Conservation (phyloP, 352 stramenopile species). For the Globisporangium polare region DNA sequence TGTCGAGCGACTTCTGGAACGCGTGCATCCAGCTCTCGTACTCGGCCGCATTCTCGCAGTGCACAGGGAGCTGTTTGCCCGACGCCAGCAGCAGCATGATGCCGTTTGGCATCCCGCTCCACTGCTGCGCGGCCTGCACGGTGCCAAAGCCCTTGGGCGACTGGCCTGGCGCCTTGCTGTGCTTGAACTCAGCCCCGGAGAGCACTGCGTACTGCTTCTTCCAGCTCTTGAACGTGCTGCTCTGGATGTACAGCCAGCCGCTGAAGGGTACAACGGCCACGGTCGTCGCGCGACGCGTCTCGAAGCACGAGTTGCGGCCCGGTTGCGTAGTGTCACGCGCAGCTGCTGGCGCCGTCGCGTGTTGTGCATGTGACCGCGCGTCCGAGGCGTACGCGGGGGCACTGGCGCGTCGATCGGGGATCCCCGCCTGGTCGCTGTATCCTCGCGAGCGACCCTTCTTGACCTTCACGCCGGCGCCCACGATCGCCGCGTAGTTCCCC, state of each 20-base stretch:
- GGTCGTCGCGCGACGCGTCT: slow-evolving; percentile 46
- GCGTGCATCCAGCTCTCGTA: slow-evolving; percentile 45
- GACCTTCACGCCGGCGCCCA: slow-evolving; percentile 19
- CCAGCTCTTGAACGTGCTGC: slow-evolving; percentile 58
- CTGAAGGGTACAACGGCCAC: slow-evolving; percentile 53
- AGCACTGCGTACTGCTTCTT: slow-evolving; percentile 71
- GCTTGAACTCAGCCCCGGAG: slow-evolving; percentile 72
- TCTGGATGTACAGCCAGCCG: slow-evolving; percentile 68
- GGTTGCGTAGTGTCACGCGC: not conserved
- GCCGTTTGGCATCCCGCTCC: slow-evolving; percentile 44
- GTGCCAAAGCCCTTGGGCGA: slow-evolving; percentile 63
- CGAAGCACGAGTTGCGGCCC: slow-evolving; percentile 52
- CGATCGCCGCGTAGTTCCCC: slow-evolving; percentile 47
- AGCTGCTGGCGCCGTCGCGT: slow-evolving; percentile 16
- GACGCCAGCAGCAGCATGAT: slow-evolving; percentile 52
- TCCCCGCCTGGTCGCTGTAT: slow-evolving; percentile 53
- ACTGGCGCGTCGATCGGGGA: slow-evolving; percentile 23
- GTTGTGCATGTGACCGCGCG: slow-evolving; percentile 13
- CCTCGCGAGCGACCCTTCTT: slow-evolving; percentile 33
- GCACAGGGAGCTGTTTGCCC: slow-evolving; percentile 37
- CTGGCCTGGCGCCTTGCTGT: slow-evolving; percentile 58
- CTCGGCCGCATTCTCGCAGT: slow-evolving; percentile 40
- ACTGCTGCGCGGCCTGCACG: slow-evolving; percentile 36
- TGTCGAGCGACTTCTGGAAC: slow-evolving; percentile 54
- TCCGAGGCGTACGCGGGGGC: slow-evolving; percentile 26